Evolutionary conservation across 345 rosid species (phyloP).

Genomic region (Rhodomyrtus tomentosa): DNA sequence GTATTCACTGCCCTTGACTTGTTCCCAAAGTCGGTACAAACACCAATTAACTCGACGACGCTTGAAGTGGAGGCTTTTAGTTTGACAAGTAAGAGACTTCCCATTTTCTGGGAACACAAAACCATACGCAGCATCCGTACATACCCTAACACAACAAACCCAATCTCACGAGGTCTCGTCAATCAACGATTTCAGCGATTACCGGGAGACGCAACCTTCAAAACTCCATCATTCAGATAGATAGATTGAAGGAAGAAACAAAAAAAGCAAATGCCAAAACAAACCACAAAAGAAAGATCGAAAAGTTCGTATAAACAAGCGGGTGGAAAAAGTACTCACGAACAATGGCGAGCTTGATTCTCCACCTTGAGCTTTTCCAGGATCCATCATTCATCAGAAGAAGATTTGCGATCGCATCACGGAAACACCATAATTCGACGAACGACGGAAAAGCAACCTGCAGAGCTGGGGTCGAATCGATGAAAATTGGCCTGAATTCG

Average conservation of each 20-base stretch:
- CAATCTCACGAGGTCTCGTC: background rate
- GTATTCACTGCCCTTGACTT: background rate
- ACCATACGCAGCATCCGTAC: background rate
- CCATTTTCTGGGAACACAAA: background rate
- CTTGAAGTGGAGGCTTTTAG: background rate
- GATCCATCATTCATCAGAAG: slow-evolving; percentile 1
- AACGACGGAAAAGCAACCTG: background rate
- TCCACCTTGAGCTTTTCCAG: slow-evolving; percentile 7
- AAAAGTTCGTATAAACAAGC: background rate
- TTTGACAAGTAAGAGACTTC: background rate
- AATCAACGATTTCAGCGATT: background rate
- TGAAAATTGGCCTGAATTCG: background rate
- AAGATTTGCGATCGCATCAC: background rate
- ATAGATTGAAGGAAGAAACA: background rate
- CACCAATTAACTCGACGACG: background rate
- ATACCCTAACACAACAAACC: background rate
- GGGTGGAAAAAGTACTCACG: slow-evolving; percentile 1
- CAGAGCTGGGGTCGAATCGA: background rate
- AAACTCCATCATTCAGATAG: background rate
- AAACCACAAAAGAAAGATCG: background rate
- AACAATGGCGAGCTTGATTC: slow-evolving; percentile 8
- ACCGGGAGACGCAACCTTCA: background rate
- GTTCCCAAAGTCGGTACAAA: background rate
- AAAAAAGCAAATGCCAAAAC: background rate
- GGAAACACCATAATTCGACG: background rate